These are phyloP conservation scores for Nitzschia putrida DNA, from an alignment of 108 stramenopile species.

Conservation along the genomic window DNA sequence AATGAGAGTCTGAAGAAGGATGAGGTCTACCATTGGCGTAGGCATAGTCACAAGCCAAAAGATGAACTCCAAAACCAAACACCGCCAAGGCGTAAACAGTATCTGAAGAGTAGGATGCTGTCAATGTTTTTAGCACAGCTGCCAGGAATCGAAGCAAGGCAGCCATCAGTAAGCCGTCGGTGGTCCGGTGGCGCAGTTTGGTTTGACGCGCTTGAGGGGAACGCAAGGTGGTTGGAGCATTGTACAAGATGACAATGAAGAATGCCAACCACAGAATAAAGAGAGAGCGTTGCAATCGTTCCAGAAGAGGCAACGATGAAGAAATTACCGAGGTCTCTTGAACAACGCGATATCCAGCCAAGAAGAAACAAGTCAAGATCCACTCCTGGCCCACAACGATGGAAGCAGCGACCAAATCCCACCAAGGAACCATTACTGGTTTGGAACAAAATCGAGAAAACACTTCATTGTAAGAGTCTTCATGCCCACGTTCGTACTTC, in stretches of 20 bases:
- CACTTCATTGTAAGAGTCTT: background rate
- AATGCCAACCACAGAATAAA: slow-evolving; percentile 41
- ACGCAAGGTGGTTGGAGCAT: background rate
- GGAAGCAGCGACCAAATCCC: slow-evolving; percentile 4
- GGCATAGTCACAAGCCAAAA: slow-evolving; percentile 68
- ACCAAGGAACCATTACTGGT: slow-evolving; percentile 5
- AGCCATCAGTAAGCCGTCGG: slow-evolving; percentile 57
- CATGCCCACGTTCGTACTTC: too few relatives aligned
- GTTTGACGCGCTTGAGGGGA: slow-evolving; percentile 2
- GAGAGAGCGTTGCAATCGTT: slow-evolving; percentile 25
- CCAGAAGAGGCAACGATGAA: background rate
- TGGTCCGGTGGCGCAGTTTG: slow-evolving; percentile 38
- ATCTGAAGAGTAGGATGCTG: slow-evolving; percentile 78
- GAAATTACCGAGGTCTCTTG: background rate
- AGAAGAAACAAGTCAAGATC: slow-evolving; percentile 55
- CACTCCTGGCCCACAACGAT: slow-evolving; percentile 75
- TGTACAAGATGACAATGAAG: slow-evolving; percentile 36
- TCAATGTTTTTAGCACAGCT: slow-evolving; percentile 59
- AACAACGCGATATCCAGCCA: slow-evolving; percentile 48
- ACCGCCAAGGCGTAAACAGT: slow-evolving; percentile 73
- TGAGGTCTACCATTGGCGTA: slow-evolving; percentile 64
- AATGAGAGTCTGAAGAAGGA: background rate
- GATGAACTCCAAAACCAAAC: slow-evolving; percentile 55
- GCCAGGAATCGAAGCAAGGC: slow-evolving; percentile 54
- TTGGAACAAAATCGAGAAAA: slow-evolving; percentile 24